Base-by-base conservation (phyloP, 176 grass and related monocot species). In the Chloris gayana region DNA sequence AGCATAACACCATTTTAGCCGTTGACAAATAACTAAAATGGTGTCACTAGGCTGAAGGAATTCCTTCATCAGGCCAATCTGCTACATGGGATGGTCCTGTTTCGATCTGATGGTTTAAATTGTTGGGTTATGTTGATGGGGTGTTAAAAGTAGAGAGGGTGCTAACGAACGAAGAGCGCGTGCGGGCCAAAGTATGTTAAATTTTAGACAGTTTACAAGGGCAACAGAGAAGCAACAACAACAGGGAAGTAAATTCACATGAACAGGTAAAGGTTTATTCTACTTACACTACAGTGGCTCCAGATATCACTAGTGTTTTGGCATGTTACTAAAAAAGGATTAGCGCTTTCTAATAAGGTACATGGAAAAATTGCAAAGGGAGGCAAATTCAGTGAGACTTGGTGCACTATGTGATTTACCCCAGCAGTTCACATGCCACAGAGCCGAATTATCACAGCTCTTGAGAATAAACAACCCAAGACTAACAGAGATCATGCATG, bases 341-440 rank as follows among this genome's bases (percentile, higher is more conserved):
- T 49, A n/a, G 50, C 39, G 66, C 15, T 57, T 64, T 75, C 69
- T 80, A 85, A 85, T 29, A 90, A 95, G 92, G 80, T 91, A 51
- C 56, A 84, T 38, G 60, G 56, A 41, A 87, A 63, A 75, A 34
- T 91, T 85, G 39, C 51, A 69, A 71, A 74, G n/a, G 83, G 88
- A 76, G 86, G 89, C 33, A 87, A 88, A 57, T 87, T 93, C 64
- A 92, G 90, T 64, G 92, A 98, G 67, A 79, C n/a, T 91, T 38
- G 86, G 79, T 72, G 72, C 84, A 59, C 84, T 98, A 29, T 84
- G 82, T 89, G 42, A 70, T 60, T 67, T 62, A 60, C 79, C 88
- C 33, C 92, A 98, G 45, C 86, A 82, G 31, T 95, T 92, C 90
- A 91, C 90, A 44, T 94, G 67, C 72, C 92, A 80, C 57, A 88